Conservation (phyloP, 108 stramenopile genomes). For the Nitzschia sp. region DNA sequence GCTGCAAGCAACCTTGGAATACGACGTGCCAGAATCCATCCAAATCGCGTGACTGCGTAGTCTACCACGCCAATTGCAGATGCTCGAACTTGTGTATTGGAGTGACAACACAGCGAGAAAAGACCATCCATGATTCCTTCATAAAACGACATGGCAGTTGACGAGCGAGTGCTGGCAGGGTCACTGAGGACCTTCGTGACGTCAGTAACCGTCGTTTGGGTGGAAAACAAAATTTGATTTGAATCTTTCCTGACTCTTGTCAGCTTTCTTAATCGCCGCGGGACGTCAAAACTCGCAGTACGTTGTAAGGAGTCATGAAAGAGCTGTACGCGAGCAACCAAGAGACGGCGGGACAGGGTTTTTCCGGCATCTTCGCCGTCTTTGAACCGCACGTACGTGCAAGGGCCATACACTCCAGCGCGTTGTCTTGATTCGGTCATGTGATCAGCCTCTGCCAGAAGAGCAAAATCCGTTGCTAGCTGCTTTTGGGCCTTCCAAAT, state of each 20-base stretch:
- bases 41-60: slow-evolving; percentile 76
- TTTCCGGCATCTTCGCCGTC: slow-evolving; percentile 89
- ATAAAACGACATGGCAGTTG: slow-evolving; percentile 53
- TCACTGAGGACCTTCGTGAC: slow-evolving; percentile 15
- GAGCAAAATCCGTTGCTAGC: slow-evolving; percentile 60
- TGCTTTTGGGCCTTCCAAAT: slow-evolving; percentile 86
- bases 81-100: slow-evolving; percentile 81
- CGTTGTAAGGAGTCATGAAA: slow-evolving; percentile 64
- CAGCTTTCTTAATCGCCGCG: slow-evolving; percentile 54
- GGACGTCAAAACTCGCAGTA: slow-evolving; percentile 76
- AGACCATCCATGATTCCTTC: slow-evolving; percentile 82
- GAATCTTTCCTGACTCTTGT: slow-evolving; percentile 22
- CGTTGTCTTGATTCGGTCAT: slow-evolving; percentile 49
- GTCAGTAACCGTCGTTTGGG: slow-evolving; percentile 16
- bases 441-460: slow-evolving; percentile 60
- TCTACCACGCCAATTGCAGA: slow-evolving; percentile 74
- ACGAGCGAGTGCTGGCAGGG: not conserved
- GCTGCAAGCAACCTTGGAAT: slow-evolving; percentile 64
- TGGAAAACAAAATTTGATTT: slow-evolving; percentile 39
- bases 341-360: slow-evolving; percentile 63
- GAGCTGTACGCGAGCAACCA: slow-evolving; percentile 69
- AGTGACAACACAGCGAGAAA: slow-evolving; percentile 77
- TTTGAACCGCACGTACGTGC: slow-evolving; percentile 53
- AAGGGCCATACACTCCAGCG: slow-evolving; percentile 35
- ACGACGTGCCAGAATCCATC: slow-evolving; percentile 66